phyloP scores from a whole-genome alignment of 371 early-diverging fungal species.

The Gilbertella persicaria region DNA sequence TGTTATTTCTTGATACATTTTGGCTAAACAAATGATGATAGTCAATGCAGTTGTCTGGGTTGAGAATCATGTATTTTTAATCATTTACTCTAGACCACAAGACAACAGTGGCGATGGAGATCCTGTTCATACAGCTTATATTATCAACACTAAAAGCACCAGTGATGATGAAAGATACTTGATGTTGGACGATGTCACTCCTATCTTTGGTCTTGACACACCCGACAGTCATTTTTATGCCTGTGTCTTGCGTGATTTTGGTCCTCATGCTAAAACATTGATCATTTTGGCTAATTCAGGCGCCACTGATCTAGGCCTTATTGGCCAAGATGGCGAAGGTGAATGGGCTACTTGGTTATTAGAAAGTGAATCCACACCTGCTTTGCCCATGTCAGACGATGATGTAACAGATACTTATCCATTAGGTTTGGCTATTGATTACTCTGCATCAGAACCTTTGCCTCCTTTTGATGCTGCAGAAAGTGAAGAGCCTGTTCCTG shows the following conservation, averaged over 20 bases:
- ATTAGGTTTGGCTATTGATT: constrained; percentile 45
- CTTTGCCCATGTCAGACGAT: constrained; percentile 39
- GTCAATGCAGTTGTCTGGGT: constrained; percentile 47
- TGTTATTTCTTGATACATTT: neutral
- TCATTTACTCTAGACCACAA: constrained; percentile 19
- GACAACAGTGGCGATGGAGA: neutral
- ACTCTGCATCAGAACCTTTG: constrained; percentile 35
- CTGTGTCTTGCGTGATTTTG: constrained; percentile 36
- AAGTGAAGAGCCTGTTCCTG: constrained; percentile 30
- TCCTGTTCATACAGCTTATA: constrained; percentile 8
- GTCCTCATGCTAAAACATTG: constrained; percentile 25
- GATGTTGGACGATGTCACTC: constrained; percentile 31
- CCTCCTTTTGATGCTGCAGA: constrained; percentile 41
- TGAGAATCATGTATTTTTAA: constrained; percentile 38
- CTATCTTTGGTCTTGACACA: constrained; percentile 29
- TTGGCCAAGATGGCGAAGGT: constrained; percentile 39
- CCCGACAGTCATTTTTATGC: constrained; percentile 40
- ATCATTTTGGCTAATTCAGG: constrained; percentile 39
- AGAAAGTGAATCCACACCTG: constrained; percentile 24
- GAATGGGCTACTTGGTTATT: constrained; percentile 46
- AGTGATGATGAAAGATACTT: constrained; percentile 6
- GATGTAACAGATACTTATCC: constrained; percentile 40
- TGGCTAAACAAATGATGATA: neutral
- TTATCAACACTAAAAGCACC: constrained; percentile 4
- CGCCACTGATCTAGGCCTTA: constrained; percentile 34